Base-by-base conservation (phyloP, 23 red algal genomes). In the Gracilaria gracilis region DNA sequence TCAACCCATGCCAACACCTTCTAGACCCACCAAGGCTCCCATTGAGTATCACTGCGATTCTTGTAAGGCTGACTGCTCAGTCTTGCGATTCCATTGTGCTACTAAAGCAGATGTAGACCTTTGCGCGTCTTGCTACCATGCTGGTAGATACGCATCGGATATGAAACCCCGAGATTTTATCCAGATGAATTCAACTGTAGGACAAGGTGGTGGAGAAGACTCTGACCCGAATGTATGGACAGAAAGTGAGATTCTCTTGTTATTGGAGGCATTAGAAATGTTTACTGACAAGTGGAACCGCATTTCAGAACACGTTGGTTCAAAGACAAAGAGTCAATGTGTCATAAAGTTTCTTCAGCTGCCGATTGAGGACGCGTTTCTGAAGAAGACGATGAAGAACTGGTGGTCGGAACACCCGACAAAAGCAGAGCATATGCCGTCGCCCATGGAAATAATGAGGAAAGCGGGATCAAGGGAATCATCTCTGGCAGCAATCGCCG, bases 301-400 rank as follows among this genome's bases (percentile, higher is more conserved):
- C 21, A 90, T 99, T 23, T 92, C 97, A 32, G 90, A 99, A 83
- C 97, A 99, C 84, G 97, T 99, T 14, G 97, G 94, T 19, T 94
- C 94, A 13, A 95, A 96, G 47, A 75, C 64, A 27, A 93, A 96
- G 20, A 95, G 90, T 51, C 90, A 95, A 66, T 99, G 97, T 71
- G 94, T 99, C 35, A 78, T 93, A 31, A 91, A 99, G 24, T 99
- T 99, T 75, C 88, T 99, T 83, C 90, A 94, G 1, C 79, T 99
- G 23, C 97, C 97, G 35, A 99, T 99, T 83, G 97, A 99, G 77
- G 97, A 99, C 55, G 35, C 74, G 44, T 99, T 96, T 94, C 66
- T 99, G 16, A 58, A 75, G 28, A 76, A 33, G 33, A 83, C 69
- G 47, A 70, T 48, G 32, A 74, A 84, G 55, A 72, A 53, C 27